Evolutionary conservation across 306 rosid species (phyloP).

Genomic region (Prunus persica): DNA sequence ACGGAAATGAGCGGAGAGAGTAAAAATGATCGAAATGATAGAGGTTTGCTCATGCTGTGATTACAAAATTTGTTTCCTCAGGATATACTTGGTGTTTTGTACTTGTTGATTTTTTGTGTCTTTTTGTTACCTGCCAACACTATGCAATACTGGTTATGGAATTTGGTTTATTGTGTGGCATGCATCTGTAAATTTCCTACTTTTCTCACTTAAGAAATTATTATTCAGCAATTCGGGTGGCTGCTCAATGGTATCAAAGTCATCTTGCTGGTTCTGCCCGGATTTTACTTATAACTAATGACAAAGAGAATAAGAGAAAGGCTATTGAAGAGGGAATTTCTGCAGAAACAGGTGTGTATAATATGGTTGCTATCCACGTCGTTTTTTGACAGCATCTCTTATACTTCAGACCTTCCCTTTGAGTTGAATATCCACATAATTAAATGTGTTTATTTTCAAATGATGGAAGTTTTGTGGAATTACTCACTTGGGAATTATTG

Average conservation of each 20-base stretch:
- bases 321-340: constrained; percentile 84
- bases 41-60: constrained; percentile 58
- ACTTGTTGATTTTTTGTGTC: not conserved
- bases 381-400: not conserved
- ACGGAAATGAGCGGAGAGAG: constrained; percentile 86
- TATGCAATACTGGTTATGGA: not conserved
- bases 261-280: constrained; percentile 72
- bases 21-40: constrained; percentile 91
- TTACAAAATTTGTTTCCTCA: constrained; percentile 11
- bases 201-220: constrained; percentile 29
- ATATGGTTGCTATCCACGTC: not conserved
- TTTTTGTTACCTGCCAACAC: not conserved
- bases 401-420: not conserved
- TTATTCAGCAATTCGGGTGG: constrained; percentile 86
- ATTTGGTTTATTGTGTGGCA: not conserved
- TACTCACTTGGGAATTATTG: constrained; percentile 20
- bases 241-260: constrained; percentile 92
- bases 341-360: constrained; percentile 83
- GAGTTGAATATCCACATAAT: not conserved
- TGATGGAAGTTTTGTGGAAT: constrained; percentile 4
- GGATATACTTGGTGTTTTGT: not conserved
- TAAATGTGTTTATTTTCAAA: not conserved
- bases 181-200: constrained; percentile 1
- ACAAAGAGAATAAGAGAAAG: constrained; percentile 82
- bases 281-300: constrained; percentile 88